Conservation (phyloP, 2,329 filamentous ascomycete genomes). For the Diplocarpon mali region DNA sequence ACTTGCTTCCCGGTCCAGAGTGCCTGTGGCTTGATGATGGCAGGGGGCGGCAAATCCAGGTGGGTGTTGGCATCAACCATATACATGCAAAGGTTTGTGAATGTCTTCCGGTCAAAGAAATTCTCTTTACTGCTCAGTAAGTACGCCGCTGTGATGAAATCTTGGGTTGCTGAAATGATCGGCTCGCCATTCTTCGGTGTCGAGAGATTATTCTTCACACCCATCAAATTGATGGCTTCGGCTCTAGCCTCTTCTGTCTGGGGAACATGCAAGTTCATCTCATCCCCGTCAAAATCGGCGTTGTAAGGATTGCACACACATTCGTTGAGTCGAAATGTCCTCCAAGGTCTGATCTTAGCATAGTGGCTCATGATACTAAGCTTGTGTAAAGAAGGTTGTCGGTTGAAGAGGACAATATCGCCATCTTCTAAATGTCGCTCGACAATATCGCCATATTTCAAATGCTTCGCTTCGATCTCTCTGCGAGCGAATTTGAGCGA, state of each 20-base stretch:
- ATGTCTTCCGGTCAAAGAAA: constrained; percentile 82
- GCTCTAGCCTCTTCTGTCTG: constrained; percentile 95
- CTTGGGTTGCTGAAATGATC: constrained; percentile 97
- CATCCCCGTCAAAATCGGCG: constrained; percentile 96
- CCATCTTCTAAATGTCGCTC: constrained; percentile 92
- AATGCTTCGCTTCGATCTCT: constrained; percentile 57
- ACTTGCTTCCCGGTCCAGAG: constrained; percentile 97
- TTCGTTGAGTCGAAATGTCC: constrained; percentile 93
- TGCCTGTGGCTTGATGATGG: constrained; percentile 72
- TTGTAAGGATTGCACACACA: constrained; percentile 98
- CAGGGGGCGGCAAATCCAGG: constrained; percentile 77
- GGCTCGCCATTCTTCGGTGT: constrained; percentile 97
- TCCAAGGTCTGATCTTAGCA: constrained; percentile 86
- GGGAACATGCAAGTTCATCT: constrained; percentile 98
- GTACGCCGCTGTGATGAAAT: constrained; percentile 95
- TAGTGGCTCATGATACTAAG: constrained; percentile 96
- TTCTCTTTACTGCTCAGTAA: constrained; percentile 84
- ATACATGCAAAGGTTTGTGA: constrained; percentile 81
- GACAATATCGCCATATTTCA: constrained; percentile 77
- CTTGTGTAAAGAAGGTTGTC: constrained; percentile 94
- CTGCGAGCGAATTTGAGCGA: constrained; percentile 67
- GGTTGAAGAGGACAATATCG: constrained; percentile 95
- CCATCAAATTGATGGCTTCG: constrained; percentile 94
- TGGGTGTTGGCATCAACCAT: constrained; percentile 77
- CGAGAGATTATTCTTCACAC: constrained; percentile 89